phyloP scores from a whole-genome alignment of 805 yeast species.

The Cyberlindnera subsufficiens region DNA sequence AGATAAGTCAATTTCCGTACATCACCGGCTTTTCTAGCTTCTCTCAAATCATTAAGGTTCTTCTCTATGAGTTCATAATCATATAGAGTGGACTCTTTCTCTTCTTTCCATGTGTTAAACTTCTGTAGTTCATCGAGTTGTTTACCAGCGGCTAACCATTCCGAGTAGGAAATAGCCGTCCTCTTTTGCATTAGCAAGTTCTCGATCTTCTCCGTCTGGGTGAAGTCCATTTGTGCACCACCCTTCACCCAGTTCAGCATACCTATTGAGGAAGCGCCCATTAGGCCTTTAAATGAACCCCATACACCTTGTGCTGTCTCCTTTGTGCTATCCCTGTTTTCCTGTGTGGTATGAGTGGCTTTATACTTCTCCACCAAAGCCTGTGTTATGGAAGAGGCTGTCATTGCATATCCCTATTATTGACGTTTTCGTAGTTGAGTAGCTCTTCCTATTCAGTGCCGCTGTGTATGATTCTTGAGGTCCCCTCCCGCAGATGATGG shows the following conservation, averaged over 20 bases:
- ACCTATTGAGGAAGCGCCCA: not conserved
- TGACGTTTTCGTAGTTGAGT: no score
- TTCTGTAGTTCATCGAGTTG: conserved; percentile 61
- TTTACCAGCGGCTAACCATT: conserved; percentile 64
- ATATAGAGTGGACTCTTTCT: conserved; percentile 57
- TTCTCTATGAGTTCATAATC: conserved; percentile 59
- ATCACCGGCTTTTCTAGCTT: conserved; percentile 54
- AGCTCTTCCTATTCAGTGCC: no score
- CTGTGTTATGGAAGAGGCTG: conserved; percentile 14
- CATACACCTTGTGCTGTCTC: not conserved
- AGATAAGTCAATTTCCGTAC: conserved; percentile 58
- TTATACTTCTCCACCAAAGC: conserved; percentile 11
- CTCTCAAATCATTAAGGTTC: conserved; percentile 48
- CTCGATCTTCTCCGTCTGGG: conserved; percentile 31
- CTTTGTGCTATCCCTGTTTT: no score
- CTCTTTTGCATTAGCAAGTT: conserved; percentile 37
- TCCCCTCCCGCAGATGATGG: no score
- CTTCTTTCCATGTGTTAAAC: conserved; percentile 67
- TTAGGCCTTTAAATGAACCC: not conserved
- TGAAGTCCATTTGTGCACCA: conserved; percentile 10
- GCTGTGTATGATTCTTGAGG: no score
- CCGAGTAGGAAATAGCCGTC: conserved; percentile 44
- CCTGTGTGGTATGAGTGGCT: conserved; percentile 3
- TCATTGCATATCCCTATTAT: not conserved
- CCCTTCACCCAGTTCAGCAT: conserved; percentile 3